Evolutionary conservation across 1,284 basidiomycete genomes (phyloP).

Genomic region (Microstroma glucosiphilum): DNA sequence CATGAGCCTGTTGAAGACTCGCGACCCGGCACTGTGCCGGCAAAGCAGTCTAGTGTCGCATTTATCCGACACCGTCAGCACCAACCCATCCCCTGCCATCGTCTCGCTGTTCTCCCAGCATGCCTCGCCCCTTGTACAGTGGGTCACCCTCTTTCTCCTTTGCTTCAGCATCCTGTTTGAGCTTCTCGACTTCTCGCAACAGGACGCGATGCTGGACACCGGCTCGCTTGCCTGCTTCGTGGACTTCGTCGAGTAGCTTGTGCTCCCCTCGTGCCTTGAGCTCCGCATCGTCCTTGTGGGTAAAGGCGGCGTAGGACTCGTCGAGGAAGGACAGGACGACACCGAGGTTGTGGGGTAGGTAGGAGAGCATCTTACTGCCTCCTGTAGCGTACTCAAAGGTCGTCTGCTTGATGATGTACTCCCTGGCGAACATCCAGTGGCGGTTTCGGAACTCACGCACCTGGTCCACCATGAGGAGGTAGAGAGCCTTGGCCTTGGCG

Average conservation of each 20-base stretch:
- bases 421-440: slow-evolving; percentile 44
- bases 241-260: slow-evolving; percentile 25
- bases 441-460: slow-evolving; percentile 42
- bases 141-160: slow-evolving; percentile 16
- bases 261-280: slow-evolving; percentile 10
- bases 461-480: slow-evolving; percentile 44
- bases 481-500: slow-evolving; percentile 30
- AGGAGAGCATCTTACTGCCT: slow-evolving; percentile 39
- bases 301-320: slow-evolving; percentile 25
- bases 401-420: slow-evolving; percentile 42
- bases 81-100: neutral
- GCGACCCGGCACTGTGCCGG: too few relatives aligned
- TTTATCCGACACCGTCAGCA: slow-evolving; percentile 5
- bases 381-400: slow-evolving; percentile 44
- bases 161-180: slow-evolving; percentile 27
- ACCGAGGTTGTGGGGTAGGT: slow-evolving; percentile 44
- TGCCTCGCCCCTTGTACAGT: slow-evolving; percentile 16
- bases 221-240: slow-evolving; percentile 26
- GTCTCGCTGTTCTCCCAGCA: slow-evolving; percentile 16
- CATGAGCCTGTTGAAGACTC: too few relatives aligned
- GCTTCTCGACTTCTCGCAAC: slow-evolving; percentile 29
- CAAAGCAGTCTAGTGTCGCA: neutral
- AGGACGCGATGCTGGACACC: slow-evolving; percentile 28
- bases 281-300: slow-evolving; percentile 13
- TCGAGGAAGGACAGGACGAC: slow-evolving; percentile 33